These are phyloP conservation scores for Aspergillus asperescens DNA, from an alignment of 495 filamentous ascomycete species.

Conservation along the genomic window DNA sequence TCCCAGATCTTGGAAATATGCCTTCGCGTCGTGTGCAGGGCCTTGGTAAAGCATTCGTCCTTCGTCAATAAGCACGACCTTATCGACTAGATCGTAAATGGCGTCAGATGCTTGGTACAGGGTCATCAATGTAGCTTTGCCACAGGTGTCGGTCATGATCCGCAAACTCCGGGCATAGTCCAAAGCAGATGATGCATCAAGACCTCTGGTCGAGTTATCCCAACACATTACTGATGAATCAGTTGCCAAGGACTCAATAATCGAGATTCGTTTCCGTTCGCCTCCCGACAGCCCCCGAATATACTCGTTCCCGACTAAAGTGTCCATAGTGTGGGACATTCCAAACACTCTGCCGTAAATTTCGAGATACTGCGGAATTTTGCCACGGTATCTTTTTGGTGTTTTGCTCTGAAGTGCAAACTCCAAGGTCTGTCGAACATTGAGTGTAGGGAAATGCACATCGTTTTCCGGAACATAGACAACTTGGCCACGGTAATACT, in stretches of 20 bases:
- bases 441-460: constrained; percentile 74
- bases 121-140: constrained; percentile 72
- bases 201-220: constrained; percentile 79
- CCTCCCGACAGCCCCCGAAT: constrained; percentile 85
- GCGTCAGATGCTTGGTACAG: constrained; percentile 79
- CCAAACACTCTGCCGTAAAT: constrained; percentile 76
- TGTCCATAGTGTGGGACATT: constrained; percentile 74
- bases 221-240: constrained; percentile 71
- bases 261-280: constrained; percentile 63
- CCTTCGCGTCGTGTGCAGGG: constrained; percentile 58
- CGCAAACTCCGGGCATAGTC: constrained; percentile 65
- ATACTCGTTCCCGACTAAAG: constrained; percentile 76
- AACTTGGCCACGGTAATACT: constrained; percentile 69
- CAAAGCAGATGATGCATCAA: constrained; percentile 77
- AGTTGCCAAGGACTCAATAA: constrained; percentile 57
- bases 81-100: constrained; percentile 81
- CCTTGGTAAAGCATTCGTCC: constrained; percentile 79
- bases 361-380: constrained; percentile 61
- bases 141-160: constrained; percentile 72
- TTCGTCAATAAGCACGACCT: constrained; percentile 74
- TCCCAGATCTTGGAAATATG: constrained; percentile 77
- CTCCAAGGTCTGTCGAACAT: constrained; percentile 74
- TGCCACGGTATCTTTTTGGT: constrained; percentile 62
- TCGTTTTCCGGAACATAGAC: constrained; percentile 84
- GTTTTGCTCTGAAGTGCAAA: constrained; percentile 78